These are phyloP conservation scores for Pseudohalonectria lignicola DNA, from an alignment of 2,329 filamentous ascomycete genomes.

Conservation along the genomic window DNA sequence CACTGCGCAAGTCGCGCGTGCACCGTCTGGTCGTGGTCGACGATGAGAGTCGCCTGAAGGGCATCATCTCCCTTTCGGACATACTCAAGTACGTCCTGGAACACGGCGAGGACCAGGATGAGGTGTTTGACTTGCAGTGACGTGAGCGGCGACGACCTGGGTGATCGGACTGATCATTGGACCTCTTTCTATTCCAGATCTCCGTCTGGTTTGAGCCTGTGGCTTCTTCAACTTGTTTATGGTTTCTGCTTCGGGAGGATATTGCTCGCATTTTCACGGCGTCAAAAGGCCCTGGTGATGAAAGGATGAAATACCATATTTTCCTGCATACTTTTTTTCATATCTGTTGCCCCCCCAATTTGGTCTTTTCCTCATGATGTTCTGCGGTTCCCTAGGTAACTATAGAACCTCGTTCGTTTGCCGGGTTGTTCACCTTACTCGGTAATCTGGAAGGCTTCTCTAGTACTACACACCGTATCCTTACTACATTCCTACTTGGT, in stretches of 20 bases:
- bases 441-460: no score
- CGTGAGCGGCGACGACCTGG: background rate
- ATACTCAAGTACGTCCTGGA: constrained; percentile 92
- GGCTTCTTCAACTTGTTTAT: background rate
- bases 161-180: background rate
- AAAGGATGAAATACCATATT: background rate
- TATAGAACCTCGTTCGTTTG: no score
- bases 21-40: constrained; percentile 91
- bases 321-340: background rate
- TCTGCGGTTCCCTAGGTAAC: no score
- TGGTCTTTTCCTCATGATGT: background rate
- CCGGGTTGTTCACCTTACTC: no score
- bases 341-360: constrained; percentile 4
- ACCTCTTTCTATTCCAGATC: background rate
- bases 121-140: background rate
- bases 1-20: constrained; percentile 86
- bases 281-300: background rate
- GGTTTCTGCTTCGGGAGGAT: background rate
- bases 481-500: no score
- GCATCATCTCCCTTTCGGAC: constrained; percentile 87
- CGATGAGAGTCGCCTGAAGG: constrained; percentile 74
- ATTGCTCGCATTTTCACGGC: constrained; percentile 4
- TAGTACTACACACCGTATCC: no score
- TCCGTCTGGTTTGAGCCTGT: background rate
- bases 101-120: constrained; percentile 56